Evolutionary conservation across 192 early-diverging fungal species (phyloP).

Genomic region (Pilobolus umbonatus): DNA sequence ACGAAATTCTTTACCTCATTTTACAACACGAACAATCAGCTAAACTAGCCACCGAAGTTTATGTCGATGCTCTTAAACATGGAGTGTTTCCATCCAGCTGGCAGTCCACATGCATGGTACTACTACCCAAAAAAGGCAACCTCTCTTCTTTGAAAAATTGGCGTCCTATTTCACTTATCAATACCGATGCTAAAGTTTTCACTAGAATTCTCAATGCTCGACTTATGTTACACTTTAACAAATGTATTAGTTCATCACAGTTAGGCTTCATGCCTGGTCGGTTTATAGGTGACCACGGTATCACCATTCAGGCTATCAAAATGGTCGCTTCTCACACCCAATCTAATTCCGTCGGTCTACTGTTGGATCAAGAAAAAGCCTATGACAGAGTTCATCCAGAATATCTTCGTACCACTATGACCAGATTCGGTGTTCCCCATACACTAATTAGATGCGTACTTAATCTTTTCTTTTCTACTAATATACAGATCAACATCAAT

Average conservation of each 20-base stretch:
- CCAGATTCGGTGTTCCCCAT: too few species aligned
- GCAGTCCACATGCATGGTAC: slow-evolving; percentile 17
- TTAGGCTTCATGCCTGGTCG: slow-evolving; percentile 22
- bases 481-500: too few species aligned
- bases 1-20: neutral
- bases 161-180: slow-evolving; percentile 21
- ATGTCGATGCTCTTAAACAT: neutral
- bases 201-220: neutral
- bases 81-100: neutral
- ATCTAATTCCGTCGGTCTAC: too few species aligned
- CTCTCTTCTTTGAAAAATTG: slow-evolving; percentile 12
- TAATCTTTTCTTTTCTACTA: too few species aligned
- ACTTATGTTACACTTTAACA: neutral
- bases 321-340: neutral
- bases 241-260: slow-evolving; percentile 18
- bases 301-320: neutral
- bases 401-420: too few species aligned
- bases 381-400: too few species aligned
- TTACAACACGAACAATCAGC: neutral
- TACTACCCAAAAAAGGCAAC: slow-evolving; percentile 30
- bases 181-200: slow-evolving; percentile 23
- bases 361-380: too few species aligned
- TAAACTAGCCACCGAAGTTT: neutral
- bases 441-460: too few species aligned
- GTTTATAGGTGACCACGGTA: slow-evolving; percentile 18